Evolutionary conservation across 2,329 filamentous ascomycete genomes (phyloP).

Genomic region (Penicillium paneum): DNA sequence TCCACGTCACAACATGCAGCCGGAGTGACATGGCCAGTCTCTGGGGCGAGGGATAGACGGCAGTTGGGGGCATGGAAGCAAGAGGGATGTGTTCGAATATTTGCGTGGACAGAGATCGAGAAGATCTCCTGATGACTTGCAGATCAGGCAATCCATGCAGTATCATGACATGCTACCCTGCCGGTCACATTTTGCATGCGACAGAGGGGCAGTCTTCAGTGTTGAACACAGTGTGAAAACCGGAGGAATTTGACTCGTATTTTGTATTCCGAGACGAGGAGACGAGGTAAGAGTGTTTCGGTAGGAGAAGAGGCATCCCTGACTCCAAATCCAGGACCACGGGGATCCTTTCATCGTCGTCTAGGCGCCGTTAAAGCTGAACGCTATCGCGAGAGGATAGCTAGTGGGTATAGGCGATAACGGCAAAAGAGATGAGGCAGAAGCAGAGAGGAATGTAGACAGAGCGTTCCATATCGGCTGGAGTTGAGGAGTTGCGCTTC

Average conservation of each 20-base stretch:
- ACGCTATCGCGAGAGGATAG: background rate
- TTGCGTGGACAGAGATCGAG: background rate
- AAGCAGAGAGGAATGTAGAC: slow-evolving; percentile 39
- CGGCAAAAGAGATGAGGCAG: slow-evolving; percentile 39
- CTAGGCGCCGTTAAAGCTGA: background rate
- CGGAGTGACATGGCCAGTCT: background rate
- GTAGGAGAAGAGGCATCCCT: background rate
- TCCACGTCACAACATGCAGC: background rate
- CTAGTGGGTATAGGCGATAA: slow-evolving; percentile 36
- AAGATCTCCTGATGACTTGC: background rate
- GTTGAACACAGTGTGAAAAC: background rate
- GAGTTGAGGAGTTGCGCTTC: slow-evolving; percentile 13
- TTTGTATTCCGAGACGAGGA: background rate
- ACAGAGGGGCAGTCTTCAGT: background rate
- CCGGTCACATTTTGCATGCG: background rate
- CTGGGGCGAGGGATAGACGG: background rate
- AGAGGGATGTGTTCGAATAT: background rate
- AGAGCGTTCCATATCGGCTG: slow-evolving; percentile 32
- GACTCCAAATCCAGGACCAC: background rate
- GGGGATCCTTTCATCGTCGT: background rate
- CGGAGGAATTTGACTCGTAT: background rate
- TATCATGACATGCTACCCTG: background rate
- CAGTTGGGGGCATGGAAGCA: background rate
- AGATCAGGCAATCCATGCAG: background rate
- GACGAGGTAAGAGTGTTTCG: background rate